Base-by-base conservation (phyloP, 2,329 filamentous ascomycete species). In the Colletotrichum tanaceti region DNA sequence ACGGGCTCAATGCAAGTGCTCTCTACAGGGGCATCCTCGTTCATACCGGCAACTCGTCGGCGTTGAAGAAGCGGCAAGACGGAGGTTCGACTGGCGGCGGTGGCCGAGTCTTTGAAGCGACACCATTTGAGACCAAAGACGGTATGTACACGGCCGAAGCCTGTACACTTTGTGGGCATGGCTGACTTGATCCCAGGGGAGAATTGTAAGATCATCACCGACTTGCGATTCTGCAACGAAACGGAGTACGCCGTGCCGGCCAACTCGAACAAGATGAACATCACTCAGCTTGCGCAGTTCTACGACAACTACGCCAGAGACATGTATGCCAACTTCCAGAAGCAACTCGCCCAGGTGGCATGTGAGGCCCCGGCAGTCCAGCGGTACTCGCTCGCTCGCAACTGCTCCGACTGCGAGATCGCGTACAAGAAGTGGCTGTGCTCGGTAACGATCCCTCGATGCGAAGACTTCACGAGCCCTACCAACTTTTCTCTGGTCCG, bases 381-480 rank as follows among this genome's bases (percentile, higher is more conserved):
- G 16, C 87, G 88, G 71, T 99, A 97, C 81, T 97, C 94, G 1
- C 88, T 98, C 16, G 91, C 89, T 1, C 88, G 90, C 49, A 87
- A 80, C 73, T 99, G 96, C 82, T 79, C 83, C 50, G 87, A 97
- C 78, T 99, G 96, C 79, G 87, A 84, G 18, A 75, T 77, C 0
- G 93, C 93, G 10, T 99, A 99, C 85, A 98, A 97, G 78, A 85
- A 90, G 75, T 99, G 96, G 96, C 89, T 99, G 22, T 99, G 96
- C 82, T 92, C 93, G 28, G 94, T 98, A 35, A 91, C 90, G 18
- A 96, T 99, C 70, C 96, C 96, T 1, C 92, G 94, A 38, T 99
- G 96, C 82, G 91, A 93, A 75, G 95, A 98, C 80, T 96, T 92
- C 74, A 87, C 85, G 58, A 87, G 84, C n/a, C 74, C 78, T 1